Base-by-base conservation (phyloP, 2,329 filamentous ascomycete genomes). In the Aciculosporium take region DNA sequence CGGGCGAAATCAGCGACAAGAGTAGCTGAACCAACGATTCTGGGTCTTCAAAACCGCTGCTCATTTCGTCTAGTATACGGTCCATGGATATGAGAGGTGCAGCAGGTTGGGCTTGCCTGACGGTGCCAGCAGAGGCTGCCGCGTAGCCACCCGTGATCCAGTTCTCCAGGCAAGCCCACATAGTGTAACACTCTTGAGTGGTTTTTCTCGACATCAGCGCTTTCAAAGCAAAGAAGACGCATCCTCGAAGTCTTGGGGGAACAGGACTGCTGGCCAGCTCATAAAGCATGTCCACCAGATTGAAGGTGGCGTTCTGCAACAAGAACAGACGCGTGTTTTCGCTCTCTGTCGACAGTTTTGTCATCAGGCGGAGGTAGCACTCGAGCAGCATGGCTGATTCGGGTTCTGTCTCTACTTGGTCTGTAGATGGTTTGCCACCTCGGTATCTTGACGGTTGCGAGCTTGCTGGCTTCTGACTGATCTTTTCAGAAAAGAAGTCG, bases 331-430 rank as follows among this genome's bases (percentile, higher is more conserved):
- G 74, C 1, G 86, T 82, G 17, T 69, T 66, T 44, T 73, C 68
- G 53, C 85, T 94, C 55, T 89, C 78, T 18, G 73, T 70, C 46
- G 81, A 80, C 8, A 98, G 67, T 58, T 93, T 86, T 3, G 85
- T 77, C 51, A 94, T 83, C 5, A 98, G 71, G 24, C 89, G 79
- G 40, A 98, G 69, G 57, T 96, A 96, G 51, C 86, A 89, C 56
- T 95, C 87, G 23, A 98, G 70, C 85, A 98, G 95, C 62, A 94
- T 84, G n/a, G 82, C 80, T 31, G 85, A 93, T 59, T 98, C 93
- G 4, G 87, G 84, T 56, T 95, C 89, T 23, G 72, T 70, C 56
- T 94, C 87, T 45, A 85, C 78, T 45, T 81, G 72, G 34, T 82
- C 79, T 15, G 67, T 67, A 33, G 74, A 66, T 35, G 74, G 66